Evolutionary conservation across 805 yeast genomes (phyloP), one percentile per base, ranked within the genome.

Genomic region (Kodamaea jinghongensis): DNA sequence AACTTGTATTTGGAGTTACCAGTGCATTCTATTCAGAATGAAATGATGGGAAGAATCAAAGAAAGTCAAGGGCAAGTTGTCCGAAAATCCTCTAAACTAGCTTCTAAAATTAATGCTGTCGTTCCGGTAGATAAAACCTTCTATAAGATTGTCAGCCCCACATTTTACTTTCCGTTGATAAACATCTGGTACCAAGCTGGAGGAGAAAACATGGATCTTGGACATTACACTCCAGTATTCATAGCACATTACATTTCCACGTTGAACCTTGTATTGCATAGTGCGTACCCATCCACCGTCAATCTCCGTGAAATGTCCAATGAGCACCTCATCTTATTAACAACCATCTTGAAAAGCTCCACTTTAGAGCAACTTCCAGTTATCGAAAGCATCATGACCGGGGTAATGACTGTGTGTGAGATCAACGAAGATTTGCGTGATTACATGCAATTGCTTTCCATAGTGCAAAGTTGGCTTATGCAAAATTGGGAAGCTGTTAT

Each of bases 211-310:
- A 67, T 73, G 29, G 61, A 63, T 30, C 59, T 76, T 27, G 84
- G 86, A 0, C 70, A 65, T 29, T 77, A 78, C 49, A 73, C 84
- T 1, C 69, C 75, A 1, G 49, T 82, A 1, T 57, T 83, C 14
- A 65, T 68, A 26, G 69, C 78, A 0, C 90, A 84, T 52, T 83
- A 70, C 55, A 48, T 84, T 33, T 72, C 76, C 39, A 79, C 86
- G 0, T 51, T 84, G 39, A 69, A 78, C 0, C 51, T 83, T n/a
- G 49, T 84, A 2, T 54, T 81, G 14, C 78, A 76, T 38, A 63
- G 79, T 36, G 78, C 84, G 0, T 73, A 76, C 44, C 88, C 87
- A 1, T 61, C 78, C 2, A 61, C 77, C 0, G 46, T 61, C 1
- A 73, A 76, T 31, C 52, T 79, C 16, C 54, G 61, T 1, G 85